phyloP scores from a whole-genome alignment of 768 basidiomycete species.

The Harrya chromipes region DNA sequence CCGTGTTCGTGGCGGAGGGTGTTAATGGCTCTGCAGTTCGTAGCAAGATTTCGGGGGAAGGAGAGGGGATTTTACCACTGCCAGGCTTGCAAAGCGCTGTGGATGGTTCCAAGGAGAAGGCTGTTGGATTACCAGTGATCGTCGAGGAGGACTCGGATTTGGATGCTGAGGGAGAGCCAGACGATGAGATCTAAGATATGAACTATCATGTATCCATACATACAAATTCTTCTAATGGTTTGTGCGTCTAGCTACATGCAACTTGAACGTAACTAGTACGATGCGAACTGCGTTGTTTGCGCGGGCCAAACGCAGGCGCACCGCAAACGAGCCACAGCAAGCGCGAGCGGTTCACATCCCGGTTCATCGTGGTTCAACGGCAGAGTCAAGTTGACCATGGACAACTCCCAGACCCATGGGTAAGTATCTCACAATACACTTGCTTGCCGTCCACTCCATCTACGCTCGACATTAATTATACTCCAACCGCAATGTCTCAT shows the following conservation, averaged over 20 bases:
- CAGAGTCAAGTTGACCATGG: constrained; percentile 25
- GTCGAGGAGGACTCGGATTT: constrained; percentile 33
- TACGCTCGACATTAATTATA: background rate
- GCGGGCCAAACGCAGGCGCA: constrained; percentile 8
- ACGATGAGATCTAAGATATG: constrained; percentile 48
- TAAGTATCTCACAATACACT: constrained; percentile 23
- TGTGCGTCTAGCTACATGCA: constrained; percentile 15
- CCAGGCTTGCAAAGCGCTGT: constrained; percentile 6
- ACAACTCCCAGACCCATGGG: constrained; percentile 34
- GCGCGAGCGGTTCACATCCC: constrained; percentile 32
- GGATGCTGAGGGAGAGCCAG: constrained; percentile 43
- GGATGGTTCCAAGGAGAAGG: constrained; percentile 5
- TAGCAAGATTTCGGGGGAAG: constrained; percentile 24
- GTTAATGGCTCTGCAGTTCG: constrained; percentile 27
- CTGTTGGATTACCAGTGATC: background rate
- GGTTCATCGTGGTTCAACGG: constrained; percentile 36
- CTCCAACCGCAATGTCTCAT: constrained; percentile 12
- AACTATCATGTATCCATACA: constrained; percentile 21
- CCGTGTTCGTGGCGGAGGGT: constrained; percentile 40
- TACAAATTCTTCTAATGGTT: constrained; percentile 24
- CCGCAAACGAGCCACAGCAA: constrained; percentile 34
- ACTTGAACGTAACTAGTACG: background rate
- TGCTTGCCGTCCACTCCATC: background rate
- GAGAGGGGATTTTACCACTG: constrained; percentile 9
- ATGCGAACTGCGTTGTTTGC: constrained; percentile 29